Percentiles rank a stretch among this genome's conserved stretches.
These are phyloP conservation scores for Malus hybrid DNA, from an alignment of 331 rosid genomes.

Conservation along the genomic window DNA sequence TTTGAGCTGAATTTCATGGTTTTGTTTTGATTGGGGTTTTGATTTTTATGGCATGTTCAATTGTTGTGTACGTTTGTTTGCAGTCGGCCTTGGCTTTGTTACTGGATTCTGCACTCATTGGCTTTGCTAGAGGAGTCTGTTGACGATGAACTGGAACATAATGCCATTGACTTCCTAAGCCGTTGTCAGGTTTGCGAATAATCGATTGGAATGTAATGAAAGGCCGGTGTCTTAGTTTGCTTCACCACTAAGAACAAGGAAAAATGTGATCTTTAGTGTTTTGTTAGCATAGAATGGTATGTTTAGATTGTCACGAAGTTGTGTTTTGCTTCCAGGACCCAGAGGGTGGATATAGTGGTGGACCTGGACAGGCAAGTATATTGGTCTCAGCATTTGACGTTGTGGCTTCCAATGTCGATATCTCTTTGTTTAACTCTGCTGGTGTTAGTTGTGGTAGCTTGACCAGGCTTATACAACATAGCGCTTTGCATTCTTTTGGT, in stretches of 20 bases:
- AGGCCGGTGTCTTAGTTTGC: neutral
- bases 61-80: conserved; percentile 7
- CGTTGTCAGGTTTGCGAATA: conserved; percentile 63
- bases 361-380: conserved; percentile 91
- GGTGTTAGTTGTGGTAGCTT: neutral
- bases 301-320: neutral
- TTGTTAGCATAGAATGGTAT: neutral
- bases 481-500: neutral
- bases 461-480: neutral
- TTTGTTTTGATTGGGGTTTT: neutral
- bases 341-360: conserved; percentile 87
- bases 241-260: neutral
- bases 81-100: conserved; percentile 95
- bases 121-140: conserved; percentile 65
- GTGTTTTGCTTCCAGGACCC: conserved; percentile 51
- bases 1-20: neutral
- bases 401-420: conserved; percentile 7
- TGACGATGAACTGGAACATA: conserved; percentile 46
- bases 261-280: neutral
- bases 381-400: neutral
- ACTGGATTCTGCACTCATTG: conserved; percentile 84
- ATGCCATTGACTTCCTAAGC: conserved; percentile 55
- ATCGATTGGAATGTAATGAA: neutral
- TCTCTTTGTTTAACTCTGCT: conserved; percentile 4
- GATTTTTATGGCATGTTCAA: neutral